Evolutionary conservation across 139 green algal species (phyloP).

Genomic region (Spirogloea muscicola): DNA sequence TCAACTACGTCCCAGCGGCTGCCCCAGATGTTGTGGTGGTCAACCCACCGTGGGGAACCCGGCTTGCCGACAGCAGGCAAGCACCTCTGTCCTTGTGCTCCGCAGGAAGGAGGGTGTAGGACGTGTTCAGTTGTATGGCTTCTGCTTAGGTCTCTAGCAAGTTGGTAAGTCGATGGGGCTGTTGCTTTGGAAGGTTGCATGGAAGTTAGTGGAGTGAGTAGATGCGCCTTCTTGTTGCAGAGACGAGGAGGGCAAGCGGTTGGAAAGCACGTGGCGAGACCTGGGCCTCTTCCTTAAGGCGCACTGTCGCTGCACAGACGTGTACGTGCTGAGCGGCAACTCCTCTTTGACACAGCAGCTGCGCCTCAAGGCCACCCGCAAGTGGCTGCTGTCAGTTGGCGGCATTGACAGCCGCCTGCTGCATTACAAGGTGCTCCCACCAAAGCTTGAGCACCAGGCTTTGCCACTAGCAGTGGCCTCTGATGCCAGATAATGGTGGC

Average conservation of each 20-base stretch:
- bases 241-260: conserved; percentile 23
- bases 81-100: too few species aligned
- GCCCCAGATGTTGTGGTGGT: conserved; percentile 65
- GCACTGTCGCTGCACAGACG: conserved; percentile 45
- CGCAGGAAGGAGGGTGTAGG: too few species aligned
- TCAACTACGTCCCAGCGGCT: conserved; percentile 47
- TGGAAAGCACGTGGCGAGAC: conserved; percentile 51
- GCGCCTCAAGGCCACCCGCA: conserved; percentile 55
- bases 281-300: conserved; percentile 62
- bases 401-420: conserved; percentile 66
- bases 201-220: too few species aligned
- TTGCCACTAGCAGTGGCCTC: too few species aligned
- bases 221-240: too few species aligned
- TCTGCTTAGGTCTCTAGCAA: too few species aligned
- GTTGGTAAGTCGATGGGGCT: too few species aligned
- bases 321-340: conserved; percentile 65
- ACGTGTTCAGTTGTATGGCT: too few species aligned
- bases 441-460: too few species aligned
- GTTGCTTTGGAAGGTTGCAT: too few species aligned
- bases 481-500: too few species aligned
- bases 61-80: conserved; percentile 50
- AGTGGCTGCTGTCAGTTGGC: conserved; percentile 59
- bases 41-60: conserved; percentile 86
- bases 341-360: conserved; percentile 55
- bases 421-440: too few species aligned